Conservation (phyloP, 371 early-diverging fungal genomes). For the Rhizopus stolonifer region DNA sequence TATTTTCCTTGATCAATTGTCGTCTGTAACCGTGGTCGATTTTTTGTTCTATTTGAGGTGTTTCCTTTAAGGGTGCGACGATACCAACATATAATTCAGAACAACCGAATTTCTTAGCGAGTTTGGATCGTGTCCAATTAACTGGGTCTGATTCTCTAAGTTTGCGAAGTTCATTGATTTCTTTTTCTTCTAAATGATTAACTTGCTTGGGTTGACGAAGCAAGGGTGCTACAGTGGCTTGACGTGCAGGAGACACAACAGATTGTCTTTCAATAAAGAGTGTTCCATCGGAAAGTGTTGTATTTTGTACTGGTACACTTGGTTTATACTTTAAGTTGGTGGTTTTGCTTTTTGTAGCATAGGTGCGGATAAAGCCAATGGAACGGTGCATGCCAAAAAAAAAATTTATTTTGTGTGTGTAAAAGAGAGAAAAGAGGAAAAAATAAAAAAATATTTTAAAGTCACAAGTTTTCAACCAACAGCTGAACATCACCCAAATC, state of each 20-base stretch:
- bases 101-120: constrained; percentile 50
- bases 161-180: constrained; percentile 43
- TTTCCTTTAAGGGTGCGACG: constrained; percentile 24
- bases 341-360: constrained; percentile 49
- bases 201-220: constrained; percentile 17
- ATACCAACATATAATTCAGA: constrained; percentile 47
- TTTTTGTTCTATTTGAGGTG: not conserved
- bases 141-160: constrained; percentile 43
- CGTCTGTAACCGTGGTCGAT: constrained; percentile 38
- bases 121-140: constrained; percentile 47
- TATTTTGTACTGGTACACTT: constrained; percentile 38
- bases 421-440: constrained; percentile 4
- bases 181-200: constrained; percentile 26
- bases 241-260: constrained; percentile 27
- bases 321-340: constrained; percentile 40
- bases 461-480: constrained; percentile 15
- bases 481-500: constrained; percentile 31
- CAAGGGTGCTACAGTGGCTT: constrained; percentile 31
- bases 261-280: constrained; percentile 39
- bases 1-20: constrained; percentile 37
- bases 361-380: constrained; percentile 22
- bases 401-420: not conserved
- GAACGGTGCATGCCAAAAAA: not conserved
- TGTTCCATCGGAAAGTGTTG: constrained; percentile 34
- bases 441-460: not conserved